Conservation (phyloP, 192 early-diverging fungal genomes). For the Coemansia erecta region DNA sequence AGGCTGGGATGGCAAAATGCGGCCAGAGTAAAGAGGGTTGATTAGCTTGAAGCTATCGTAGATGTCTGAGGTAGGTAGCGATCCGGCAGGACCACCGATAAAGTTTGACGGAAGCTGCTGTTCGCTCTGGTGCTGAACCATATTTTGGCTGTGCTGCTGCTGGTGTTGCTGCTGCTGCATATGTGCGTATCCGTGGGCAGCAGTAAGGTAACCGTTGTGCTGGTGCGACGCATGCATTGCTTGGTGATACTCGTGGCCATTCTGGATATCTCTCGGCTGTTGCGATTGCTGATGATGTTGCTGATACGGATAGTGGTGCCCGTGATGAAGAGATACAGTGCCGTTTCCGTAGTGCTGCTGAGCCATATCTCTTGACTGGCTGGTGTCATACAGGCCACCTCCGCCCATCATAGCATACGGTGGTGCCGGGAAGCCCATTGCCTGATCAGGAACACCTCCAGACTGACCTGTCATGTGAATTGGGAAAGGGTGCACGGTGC, state of each 20-base stretch:
- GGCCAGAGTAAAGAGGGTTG: slow-evolving; percentile 41
- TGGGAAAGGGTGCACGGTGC: slow-evolving; percentile 45
- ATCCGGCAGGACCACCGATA: slow-evolving; percentile 15
- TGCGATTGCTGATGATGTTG: slow-evolving; percentile 12
- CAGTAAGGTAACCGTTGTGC: slow-evolving; percentile 4
- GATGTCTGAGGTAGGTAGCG: slow-evolving; percentile 32
- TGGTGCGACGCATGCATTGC: slow-evolving; percentile 4
- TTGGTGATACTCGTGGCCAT: slow-evolving; percentile 12
- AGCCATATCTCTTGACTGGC: not conserved
- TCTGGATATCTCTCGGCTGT: slow-evolving; percentile 10
- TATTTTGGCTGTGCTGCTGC: slow-evolving; percentile 10
- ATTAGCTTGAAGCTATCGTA: slow-evolving; percentile 50
- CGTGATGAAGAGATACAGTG: not conserved
- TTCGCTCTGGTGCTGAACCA: slow-evolving; percentile 20
- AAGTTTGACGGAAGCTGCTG: slow-evolving; percentile 29
- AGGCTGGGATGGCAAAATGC: slow-evolving; percentile 26
- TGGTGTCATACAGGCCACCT: slow-evolving; percentile 19
- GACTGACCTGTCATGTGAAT: slow-evolving; percentile 26
- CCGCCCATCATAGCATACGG: slow-evolving; percentile 49
- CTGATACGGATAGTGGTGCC: slow-evolving; percentile 9
- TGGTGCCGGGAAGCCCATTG: slow-evolving; percentile 39
- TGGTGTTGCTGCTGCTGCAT: slow-evolving; percentile 6
- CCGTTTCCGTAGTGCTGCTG: slow-evolving; percentile 19
- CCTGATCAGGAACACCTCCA: slow-evolving; percentile 22
- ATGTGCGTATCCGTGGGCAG: not conserved